Evolutionary conservation across 1,139 yeast genomes (phyloP).

Genomic region (Pichia sp.): DNA sequence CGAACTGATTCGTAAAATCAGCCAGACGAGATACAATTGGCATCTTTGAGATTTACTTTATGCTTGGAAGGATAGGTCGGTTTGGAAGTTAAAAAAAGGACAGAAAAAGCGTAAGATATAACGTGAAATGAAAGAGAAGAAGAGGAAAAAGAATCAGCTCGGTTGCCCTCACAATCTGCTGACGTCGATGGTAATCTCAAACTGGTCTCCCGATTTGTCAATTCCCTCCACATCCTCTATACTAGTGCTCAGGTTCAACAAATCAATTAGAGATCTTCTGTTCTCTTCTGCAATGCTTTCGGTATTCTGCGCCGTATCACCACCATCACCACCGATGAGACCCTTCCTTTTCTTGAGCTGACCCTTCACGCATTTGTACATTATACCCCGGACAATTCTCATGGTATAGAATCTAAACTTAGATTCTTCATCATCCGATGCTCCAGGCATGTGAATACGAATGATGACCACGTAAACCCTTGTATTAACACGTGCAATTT

Average conservation of each 20-base stretch:
- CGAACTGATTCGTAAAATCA: conserved; percentile 3
- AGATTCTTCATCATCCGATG: conserved; percentile 64
- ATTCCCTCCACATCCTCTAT: conserved; percentile 21
- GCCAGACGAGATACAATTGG: conserved; percentile 1
- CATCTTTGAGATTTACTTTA: not conserved
- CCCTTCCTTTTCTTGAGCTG: not conserved
- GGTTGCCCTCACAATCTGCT: conserved; percentile 33
- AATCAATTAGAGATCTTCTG: conserved; percentile 32
- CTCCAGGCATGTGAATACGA: conserved; percentile 57
- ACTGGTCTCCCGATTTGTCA: conserved; percentile 32
- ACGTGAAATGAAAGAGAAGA: not conserved
- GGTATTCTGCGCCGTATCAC: not conserved
- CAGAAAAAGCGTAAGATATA: not conserved
- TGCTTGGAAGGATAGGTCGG: no score
- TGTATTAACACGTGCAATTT: conserved; percentile 59
- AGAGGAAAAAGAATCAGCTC: not conserved
- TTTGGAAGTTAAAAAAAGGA: no score
- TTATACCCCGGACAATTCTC: conserved; percentile 39
- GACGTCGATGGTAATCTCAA: conserved; percentile 63
- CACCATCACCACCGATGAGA: not conserved
- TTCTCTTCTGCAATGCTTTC: conserved; percentile 8
- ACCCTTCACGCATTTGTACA: conserved; percentile 22
- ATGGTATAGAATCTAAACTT: conserved; percentile 50
- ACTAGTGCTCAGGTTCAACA: conserved; percentile 27
- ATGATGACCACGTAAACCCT: conserved; percentile 54